Conservation (phyloP, 345 rosid genomes). For the Xanthoceras sorbifolium region DNA sequence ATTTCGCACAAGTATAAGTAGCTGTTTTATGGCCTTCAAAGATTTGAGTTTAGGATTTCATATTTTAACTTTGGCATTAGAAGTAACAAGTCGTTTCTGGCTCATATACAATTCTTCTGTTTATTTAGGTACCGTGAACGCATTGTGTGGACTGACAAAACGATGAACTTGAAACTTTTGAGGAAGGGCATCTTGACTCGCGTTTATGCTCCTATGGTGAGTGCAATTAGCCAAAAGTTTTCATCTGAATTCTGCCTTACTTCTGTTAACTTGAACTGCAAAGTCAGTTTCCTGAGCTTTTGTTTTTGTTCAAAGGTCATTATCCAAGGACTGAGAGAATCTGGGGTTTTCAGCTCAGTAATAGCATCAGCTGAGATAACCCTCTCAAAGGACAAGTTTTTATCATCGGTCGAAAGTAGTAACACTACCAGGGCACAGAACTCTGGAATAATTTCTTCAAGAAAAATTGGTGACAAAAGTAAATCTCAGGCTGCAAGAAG, state of each 20-base stretch:
- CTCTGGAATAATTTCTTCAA: conserved; percentile 36
- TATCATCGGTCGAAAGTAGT: conserved; percentile 33
- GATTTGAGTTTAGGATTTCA: neutral
- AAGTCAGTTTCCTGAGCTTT: neutral
- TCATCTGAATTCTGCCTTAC: neutral
- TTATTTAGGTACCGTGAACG: conserved; percentile 68
- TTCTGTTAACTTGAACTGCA: neutral
- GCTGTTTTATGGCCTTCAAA: neutral
- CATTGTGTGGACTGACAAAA: conserved; percentile 75
- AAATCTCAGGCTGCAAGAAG: conserved; percentile 54
- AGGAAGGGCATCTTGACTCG: conserved; percentile 79
- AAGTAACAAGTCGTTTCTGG: neutral
- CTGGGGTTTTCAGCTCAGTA: conserved; percentile 63
- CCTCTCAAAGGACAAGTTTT: conserved; percentile 31
- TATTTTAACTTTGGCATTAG: neutral
- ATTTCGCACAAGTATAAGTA: neutral
- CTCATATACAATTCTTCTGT: neutral
- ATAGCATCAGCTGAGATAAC: conserved; percentile 47
- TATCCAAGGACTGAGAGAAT: conserved; percentile 69
- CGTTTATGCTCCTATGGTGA: conserved; percentile 85
- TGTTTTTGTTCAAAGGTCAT: conserved; percentile 48
- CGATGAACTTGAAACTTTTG: conserved; percentile 61
- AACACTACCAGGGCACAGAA: conserved; percentile 33
- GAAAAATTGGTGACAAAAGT: conserved; percentile 42
- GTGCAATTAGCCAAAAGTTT: conserved; percentile 20